Evolutionary conservation across 352 stramenopile genomes (phyloP).

Genomic region (Phytophthora fragariae): DNA sequence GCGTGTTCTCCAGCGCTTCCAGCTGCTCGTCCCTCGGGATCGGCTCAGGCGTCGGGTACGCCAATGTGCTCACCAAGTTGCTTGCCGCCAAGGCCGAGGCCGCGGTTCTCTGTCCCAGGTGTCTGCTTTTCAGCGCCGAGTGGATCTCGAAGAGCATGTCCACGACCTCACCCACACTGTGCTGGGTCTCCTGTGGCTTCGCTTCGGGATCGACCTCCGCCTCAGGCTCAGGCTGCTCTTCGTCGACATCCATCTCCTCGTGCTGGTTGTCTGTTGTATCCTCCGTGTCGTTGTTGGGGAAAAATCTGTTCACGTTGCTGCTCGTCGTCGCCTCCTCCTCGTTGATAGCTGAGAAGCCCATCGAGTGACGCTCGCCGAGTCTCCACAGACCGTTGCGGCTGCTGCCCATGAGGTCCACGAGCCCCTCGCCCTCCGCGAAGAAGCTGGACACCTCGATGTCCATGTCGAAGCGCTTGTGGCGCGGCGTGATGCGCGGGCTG

Average conservation of each 20-base stretch:
- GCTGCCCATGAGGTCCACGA: conserved; percentile 67
- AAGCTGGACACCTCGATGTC: conserved; percentile 82
- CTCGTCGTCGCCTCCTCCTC: conserved; percentile 24
- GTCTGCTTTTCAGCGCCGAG: conserved; percentile 78
- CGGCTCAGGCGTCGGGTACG: conserved; percentile 56
- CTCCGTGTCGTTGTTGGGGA: conserved; percentile 28
- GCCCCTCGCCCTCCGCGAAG: conserved; percentile 75
- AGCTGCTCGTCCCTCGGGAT: conserved; percentile 82
- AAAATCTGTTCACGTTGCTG: conserved; percentile 38
- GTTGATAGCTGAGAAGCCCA: conserved; percentile 30
- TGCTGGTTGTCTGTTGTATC: conserved; percentile 26
- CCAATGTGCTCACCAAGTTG: conserved; percentile 78
- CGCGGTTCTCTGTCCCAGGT: conserved; percentile 80
- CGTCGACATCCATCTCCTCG: conserved; percentile 43
- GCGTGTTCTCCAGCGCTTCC: conserved; percentile 80
- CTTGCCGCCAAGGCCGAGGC: conserved; percentile 75
- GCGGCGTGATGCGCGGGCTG: conserved; percentile 60
- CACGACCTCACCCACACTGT: conserved; percentile 73
- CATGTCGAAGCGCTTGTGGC: conserved; percentile 84
- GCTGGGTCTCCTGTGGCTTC: conserved; percentile 30
- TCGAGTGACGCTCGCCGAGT: conserved; percentile 45
- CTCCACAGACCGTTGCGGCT: conserved; percentile 12
- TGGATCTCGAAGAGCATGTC: conserved; percentile 90
- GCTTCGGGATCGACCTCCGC: conserved; percentile 25
- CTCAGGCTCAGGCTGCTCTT: conserved; percentile 31